Conservation (phyloP, 2,329 filamentous ascomycete genomes). For the Xylaria multiplex region DNA sequence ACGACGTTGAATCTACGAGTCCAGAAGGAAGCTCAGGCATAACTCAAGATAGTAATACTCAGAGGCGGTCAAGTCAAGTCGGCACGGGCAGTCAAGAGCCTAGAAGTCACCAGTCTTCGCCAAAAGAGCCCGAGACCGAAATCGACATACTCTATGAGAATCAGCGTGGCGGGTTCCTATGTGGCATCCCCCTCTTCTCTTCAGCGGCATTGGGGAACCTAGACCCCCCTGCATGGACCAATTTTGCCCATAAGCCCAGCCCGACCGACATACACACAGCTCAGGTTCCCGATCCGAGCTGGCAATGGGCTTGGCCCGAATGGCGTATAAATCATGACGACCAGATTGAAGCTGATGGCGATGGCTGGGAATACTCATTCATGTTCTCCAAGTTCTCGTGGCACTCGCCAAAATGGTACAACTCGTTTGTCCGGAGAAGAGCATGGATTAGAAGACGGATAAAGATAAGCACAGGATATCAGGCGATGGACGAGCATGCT, state of each 20-base stretch:
- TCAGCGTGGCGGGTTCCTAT: constrained; percentile 88
- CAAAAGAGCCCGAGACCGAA: constrained; percentile 58
- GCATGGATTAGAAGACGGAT: constrained; percentile 87
- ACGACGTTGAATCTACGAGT: constrained; percentile 17
- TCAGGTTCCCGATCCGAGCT: constrained; percentile 92
- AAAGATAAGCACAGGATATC: constrained; percentile 63
- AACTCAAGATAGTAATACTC: constrained; percentile 13
- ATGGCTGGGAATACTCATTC: constrained; percentile 97
- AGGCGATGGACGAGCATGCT: constrained; percentile 68
- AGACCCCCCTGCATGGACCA: constrained; percentile 90
- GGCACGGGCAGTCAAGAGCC: constrained; percentile 9
- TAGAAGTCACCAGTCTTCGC: constrained; percentile 16
- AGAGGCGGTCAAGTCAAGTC: constrained; percentile 15
- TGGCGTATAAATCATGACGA: constrained; percentile 77
- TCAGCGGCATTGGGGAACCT: constrained; percentile 83
- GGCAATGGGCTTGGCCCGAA: constrained; percentile 84
- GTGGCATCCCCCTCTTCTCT: constrained; percentile 90
- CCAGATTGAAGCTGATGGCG: constrained; percentile 75
- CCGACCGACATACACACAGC: constrained; percentile 81
- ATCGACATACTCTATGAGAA: constrained; percentile 97
- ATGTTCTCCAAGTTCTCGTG: constrained; percentile 83
- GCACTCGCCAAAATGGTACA: constrained; percentile 93
- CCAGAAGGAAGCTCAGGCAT: background rate
- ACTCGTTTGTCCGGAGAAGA: constrained; percentile 90
- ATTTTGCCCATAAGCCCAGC: constrained; percentile 68